These are phyloP conservation scores for Leishmania major DNA, from an alignment of 208 protist genomes.

Conservation along the genomic window DNA sequence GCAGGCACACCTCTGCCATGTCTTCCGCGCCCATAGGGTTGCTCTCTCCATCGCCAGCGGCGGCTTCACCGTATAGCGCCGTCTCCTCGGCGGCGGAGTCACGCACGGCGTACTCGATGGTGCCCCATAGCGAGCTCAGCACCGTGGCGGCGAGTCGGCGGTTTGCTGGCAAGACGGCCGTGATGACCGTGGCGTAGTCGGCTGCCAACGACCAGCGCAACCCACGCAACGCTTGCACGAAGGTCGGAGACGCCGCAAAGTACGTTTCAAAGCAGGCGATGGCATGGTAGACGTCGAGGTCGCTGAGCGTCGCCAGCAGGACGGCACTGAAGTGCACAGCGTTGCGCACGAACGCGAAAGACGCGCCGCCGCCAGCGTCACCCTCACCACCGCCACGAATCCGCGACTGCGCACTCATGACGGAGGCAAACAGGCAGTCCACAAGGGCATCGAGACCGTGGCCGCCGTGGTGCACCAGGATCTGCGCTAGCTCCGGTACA, in stretches of 20 bases:
- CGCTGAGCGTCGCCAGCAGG: constrained; percentile 57
- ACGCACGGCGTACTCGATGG: constrained; percentile 21
- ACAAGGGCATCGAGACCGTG: constrained; percentile 34
- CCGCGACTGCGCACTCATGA: background rate
- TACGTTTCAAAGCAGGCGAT: constrained; percentile 29
- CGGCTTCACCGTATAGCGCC: background rate
- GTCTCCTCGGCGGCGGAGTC: constrained; percentile 12
- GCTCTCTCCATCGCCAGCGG: background rate
- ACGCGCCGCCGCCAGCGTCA: background rate
- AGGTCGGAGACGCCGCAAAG: constrained; percentile 22
- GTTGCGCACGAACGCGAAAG: constrained; percentile 14
- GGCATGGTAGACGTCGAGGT: constrained; percentile 47
- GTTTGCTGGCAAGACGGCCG: constrained; percentile 14
- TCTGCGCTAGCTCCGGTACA: constrained; percentile 37
- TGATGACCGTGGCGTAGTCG: constrained; percentile 23
- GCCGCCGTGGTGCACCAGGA: constrained; percentile 13
- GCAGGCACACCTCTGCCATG: constrained; percentile 14
- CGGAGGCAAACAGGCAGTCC: constrained; percentile 8
- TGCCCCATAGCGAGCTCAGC: constrained; percentile 20
- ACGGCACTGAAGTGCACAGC: constrained; percentile 39
- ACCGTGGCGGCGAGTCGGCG: constrained; percentile 10
- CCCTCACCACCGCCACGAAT: background rate
- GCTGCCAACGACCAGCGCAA: constrained; percentile 20
- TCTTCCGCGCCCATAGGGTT: background rate
- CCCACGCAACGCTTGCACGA: constrained; percentile 10